A percentile compares a stretch with the other conserved stretches of the same genome.
Evolutionary conservation across 805 yeast genomes (phyloP).

Genomic region (Starmerella sp.): DNA sequence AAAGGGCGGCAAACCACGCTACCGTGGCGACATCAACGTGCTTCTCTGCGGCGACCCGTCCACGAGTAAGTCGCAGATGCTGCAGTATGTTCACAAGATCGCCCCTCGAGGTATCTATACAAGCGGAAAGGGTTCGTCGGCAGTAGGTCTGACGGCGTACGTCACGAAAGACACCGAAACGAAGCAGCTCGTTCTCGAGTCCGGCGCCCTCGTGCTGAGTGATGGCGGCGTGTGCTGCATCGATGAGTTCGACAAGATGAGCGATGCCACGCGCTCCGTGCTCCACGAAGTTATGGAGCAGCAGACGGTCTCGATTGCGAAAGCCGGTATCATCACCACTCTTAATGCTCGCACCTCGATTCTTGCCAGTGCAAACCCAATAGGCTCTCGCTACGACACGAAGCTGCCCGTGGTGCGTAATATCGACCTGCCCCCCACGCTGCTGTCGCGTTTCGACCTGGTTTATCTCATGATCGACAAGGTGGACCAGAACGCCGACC

Average conservation of each 20-base stretch:
- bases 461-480: conserved; percentile 87
- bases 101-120: conserved; percentile 98
- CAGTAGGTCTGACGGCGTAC: conserved; percentile 97
- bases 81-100: conserved; percentile 91
- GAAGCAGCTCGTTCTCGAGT: conserved; percentile 81
- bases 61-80: conserved; percentile 86
- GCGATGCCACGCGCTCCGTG: conserved; percentile 85
- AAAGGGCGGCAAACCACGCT: conserved; percentile 72
- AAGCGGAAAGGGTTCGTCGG: conserved; percentile 97
- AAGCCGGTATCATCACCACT: conserved; percentile 96
- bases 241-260: conserved; percentile 97
- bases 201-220: conserved; percentile 91
- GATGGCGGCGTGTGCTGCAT: conserved; percentile 99
- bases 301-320: conserved; percentile 95
- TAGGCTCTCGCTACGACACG: conserved; percentile 92
- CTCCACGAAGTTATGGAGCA: conserved; percentile 99
- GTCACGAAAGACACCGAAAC: conserved; percentile 91
- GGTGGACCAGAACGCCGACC: conserved; percentile 75
- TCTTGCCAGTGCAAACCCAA: conserved; percentile 93
- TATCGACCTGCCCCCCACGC: conserved; percentile 93
- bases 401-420: conserved; percentile 86
- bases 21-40: conserved; percentile 90
- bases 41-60: conserved; percentile 97
- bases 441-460: conserved; percentile 86
- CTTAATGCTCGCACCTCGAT: conserved; percentile 93